phyloP scores from a whole-genome alignment of 495 filamentous ascomycete genomes.

The Penicillium steckii region DNA sequence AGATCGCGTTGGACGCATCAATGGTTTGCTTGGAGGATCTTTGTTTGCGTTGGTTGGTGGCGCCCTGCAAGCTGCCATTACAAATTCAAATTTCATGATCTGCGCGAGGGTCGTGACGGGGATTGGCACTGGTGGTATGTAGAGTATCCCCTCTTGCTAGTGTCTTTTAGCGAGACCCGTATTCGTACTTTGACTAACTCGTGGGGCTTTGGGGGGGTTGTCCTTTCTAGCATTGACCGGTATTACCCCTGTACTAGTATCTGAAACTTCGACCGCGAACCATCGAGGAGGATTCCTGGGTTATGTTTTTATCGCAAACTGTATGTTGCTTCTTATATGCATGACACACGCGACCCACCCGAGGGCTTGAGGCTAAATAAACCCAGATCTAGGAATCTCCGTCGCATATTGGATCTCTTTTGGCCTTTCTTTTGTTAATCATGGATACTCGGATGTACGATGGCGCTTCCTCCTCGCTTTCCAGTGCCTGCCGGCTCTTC shows the following conservation, averaged over 20 bases:
- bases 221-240: slow-evolving; percentile 44
- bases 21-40: slow-evolving; percentile 51
- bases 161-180: slow-evolving; percentile 3
- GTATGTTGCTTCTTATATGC: slow-evolving; percentile 11
- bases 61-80: slow-evolving; percentile 49
- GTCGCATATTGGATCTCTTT: slow-evolving; percentile 65
- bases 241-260: slow-evolving; percentile 50
- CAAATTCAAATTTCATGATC: slow-evolving; percentile 53
- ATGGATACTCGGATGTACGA: slow-evolving; percentile 48
- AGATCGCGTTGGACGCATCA: slow-evolving; percentile 54
- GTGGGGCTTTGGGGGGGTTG: too few species aligned
- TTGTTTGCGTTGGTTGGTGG: slow-evolving; percentile 55
- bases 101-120: slow-evolving; percentile 56
- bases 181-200: slow-evolving; percentile 7
- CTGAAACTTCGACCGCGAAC: slow-evolving; percentile 49
- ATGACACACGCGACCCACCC: neutral
- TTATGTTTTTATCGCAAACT: slow-evolving; percentile 55
- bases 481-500: slow-evolving; percentile 52
- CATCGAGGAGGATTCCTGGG: slow-evolving; percentile 49
- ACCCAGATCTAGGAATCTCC: slow-evolving; percentile 54
- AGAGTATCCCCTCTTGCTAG: slow-evolving; percentile 10
- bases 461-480: slow-evolving; percentile 58
- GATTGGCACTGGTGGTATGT: slow-evolving; percentile 53
- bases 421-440: slow-evolving; percentile 51
- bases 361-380: slow-evolving; percentile 5